Conservation (phyloP, 106 monocot genomes). For the Dendrobium officinale region DNA sequence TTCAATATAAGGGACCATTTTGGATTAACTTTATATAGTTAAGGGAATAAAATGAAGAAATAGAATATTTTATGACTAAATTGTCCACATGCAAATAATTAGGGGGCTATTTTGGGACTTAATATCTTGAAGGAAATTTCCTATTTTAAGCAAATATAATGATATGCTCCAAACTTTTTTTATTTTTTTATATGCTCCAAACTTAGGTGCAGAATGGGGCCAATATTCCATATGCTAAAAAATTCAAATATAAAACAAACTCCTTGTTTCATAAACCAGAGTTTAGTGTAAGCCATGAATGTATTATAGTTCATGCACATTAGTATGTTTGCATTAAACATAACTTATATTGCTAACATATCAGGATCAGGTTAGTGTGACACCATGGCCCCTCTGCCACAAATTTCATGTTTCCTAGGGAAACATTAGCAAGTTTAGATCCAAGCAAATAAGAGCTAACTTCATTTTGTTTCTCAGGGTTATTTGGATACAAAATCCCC, state of each 20-base stretch:
- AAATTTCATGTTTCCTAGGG: background rate
- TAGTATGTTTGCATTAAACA: background rate
- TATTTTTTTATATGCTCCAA: too few species aligned
- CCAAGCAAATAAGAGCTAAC: background rate
- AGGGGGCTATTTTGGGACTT: too few species aligned
- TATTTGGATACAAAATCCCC: background rate
- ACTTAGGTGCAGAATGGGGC: too few species aligned
- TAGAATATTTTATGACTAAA: too few species aligned
- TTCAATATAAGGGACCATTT: too few species aligned
- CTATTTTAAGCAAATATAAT: too few species aligned
- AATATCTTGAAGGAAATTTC: too few species aligned
- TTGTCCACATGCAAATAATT: too few species aligned
- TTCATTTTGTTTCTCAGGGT: background rate
- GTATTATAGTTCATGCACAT: background rate
- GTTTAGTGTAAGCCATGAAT: background rate
- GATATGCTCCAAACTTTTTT: too few species aligned
- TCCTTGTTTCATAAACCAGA: background rate
- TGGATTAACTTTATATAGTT: too few species aligned
- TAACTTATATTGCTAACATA: background rate
- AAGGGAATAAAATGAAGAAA: too few species aligned
- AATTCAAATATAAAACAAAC: background rate
- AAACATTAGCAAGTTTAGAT: background rate
- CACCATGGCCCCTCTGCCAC: background rate
- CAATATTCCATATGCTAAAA: background rate
- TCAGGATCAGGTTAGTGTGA: background rate